Conservation (phyloP, 768 basidiomycete species). For the Collybia mongolica region DNA sequence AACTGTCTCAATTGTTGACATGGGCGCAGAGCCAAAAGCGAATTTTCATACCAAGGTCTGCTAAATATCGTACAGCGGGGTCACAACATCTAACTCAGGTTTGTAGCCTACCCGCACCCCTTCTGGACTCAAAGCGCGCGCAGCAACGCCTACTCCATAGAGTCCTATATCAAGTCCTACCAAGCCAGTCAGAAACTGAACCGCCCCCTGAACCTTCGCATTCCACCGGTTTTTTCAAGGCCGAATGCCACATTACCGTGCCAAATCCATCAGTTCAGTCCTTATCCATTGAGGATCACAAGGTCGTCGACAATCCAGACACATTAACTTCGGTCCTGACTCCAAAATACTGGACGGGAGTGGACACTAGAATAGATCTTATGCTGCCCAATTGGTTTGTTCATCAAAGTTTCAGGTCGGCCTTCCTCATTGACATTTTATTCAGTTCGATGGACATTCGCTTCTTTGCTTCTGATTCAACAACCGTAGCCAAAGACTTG, state of each 20-base stretch:
- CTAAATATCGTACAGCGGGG: background rate
- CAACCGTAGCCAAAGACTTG: conserved; percentile 20
- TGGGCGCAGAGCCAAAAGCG: conserved; percentile 39
- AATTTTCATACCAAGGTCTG: conserved; percentile 55
- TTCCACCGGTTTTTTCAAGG: background rate
- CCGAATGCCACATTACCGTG: too few relatives aligned
- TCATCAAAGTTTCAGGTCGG: background rate
- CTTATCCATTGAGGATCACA: background rate
- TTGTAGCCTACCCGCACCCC: conserved; percentile 15
- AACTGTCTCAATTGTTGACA: conserved; percentile 40
- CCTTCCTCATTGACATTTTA: background rate
- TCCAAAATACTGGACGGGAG: conserved; percentile 31
- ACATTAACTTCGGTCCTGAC: conserved; percentile 6
- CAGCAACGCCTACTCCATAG: conserved; percentile 41
- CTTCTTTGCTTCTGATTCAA: conserved; percentile 38
- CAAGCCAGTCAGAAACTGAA: background rate
- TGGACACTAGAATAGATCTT: conserved; percentile 40
- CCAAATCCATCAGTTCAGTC: too few relatives aligned
- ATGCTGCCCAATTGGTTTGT: conserved; percentile 60
- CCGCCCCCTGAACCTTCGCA: background rate
- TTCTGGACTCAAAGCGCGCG: background rate
- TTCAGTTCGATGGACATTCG: conserved; percentile 58
- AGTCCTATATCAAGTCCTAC: conserved; percentile 43
- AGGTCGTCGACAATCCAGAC: conserved; percentile 15
- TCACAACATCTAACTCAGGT: background rate